A percentile compares a stretch with the other conserved stretches of the same genome.
Conservation (phyloP, 768 basidiomycete genomes). For the Tulasnella sp. region DNA sequence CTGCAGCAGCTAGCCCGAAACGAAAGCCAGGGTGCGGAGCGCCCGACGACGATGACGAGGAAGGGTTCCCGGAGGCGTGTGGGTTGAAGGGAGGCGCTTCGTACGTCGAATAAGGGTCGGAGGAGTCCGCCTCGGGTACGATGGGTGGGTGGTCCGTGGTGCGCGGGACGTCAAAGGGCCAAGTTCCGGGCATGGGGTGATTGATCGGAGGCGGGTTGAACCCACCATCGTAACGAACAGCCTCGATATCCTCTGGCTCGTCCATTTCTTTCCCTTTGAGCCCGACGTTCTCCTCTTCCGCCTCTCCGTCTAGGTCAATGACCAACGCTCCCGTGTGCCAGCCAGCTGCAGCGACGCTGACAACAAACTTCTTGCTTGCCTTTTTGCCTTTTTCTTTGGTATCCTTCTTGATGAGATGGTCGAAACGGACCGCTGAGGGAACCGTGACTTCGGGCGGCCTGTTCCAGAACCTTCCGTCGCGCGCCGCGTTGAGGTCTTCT, state of each 20-base stretch:
- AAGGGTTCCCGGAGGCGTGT: not conserved
- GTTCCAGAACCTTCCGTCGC: conserved; percentile 16
- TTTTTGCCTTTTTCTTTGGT: conserved; percentile 33
- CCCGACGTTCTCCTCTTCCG: not conserved
- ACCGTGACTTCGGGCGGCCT: conserved; percentile 36
- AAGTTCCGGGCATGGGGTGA: not conserved
- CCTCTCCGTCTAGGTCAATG: conserved; percentile 50
- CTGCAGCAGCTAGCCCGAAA: too few species aligned
- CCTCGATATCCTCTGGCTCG: not conserved
- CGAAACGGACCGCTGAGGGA: conserved; percentile 66
- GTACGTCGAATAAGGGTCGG: not conserved
- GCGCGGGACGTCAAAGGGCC: not conserved
- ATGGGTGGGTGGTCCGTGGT: not conserved
- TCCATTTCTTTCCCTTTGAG: not conserved
- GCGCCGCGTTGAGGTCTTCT: conserved; percentile 21
- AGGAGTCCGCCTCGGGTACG: not conserved
- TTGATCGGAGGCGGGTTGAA: not conserved
- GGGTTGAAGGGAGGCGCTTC: not conserved
- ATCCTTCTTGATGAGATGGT: not conserved
- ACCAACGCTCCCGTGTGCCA: conserved; percentile 91
- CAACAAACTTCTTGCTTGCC: conserved; percentile 55
- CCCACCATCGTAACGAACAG: not conserved
- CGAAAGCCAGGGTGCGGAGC: too few species aligned
- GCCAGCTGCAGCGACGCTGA: conserved; percentile 68
- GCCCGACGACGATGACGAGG: too few species aligned